Evolutionary conservation across 2,329 filamentous ascomycete genomes (phyloP), one percentile per base, ranked within the genome.

Genomic region (Fusarium sp.): DNA sequence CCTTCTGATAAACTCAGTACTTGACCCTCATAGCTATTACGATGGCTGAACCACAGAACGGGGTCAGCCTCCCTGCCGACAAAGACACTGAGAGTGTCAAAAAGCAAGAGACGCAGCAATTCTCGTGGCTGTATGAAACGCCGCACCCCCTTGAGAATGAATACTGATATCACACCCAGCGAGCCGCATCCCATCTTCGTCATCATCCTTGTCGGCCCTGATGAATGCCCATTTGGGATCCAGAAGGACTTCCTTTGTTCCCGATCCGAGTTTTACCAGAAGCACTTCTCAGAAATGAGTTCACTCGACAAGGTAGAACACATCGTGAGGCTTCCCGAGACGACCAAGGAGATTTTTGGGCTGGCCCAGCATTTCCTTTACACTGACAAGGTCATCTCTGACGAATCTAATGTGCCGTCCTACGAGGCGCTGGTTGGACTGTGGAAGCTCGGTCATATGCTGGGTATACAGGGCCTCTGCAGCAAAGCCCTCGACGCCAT

Each of bases 191-290:
- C 87, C 1, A 81, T 83, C 9, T 89, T 89, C 67, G 85, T 87
- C 44, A 85, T 89, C 16, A 76, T 88, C 47, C 76, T 89, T 2
- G 84, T 89, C 30, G 88, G 88, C 0, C 78, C 81, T 3, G 81
- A 87, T 0, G 84, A 88, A 72, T 76, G 77, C 13, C 87, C 87
- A 1, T 90, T 89, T 70, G 87, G 85, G 11, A 83, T 90, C 12
- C 88, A 89, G 65, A 88, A 87, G 64, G 85, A 90, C 74, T 88
- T 89, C 59, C 79, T 90, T 27, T 87, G 85, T 65, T 80, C 83
- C 31, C 85, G 84, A 66, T 89, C 86, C 9, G 72, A 78, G 3
- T 83, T 82, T 71, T 90, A 87, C 70, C 79, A 79, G 7, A 75
- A 80, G 3, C 78, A 84, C 60, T 88, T 90, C 47, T 76, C 74